Conservation (phyloP, 202 grass and related monocot genomes). For the Saccharum hybrid region DNA sequence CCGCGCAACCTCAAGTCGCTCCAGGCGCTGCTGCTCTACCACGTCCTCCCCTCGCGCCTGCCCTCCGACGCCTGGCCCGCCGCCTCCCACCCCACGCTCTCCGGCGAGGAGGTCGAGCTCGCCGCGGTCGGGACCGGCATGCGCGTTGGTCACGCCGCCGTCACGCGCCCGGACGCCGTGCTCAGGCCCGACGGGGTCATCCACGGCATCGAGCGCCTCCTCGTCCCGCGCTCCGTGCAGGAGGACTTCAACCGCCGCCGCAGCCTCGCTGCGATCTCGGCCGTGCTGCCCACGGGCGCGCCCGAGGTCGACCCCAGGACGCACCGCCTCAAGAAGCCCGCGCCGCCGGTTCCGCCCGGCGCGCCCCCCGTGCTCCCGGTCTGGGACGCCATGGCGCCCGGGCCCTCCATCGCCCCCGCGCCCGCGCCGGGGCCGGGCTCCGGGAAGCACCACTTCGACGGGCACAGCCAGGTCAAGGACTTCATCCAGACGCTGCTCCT, state of each 20-base stretch:
- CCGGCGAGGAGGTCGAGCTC: slow-evolving; percentile 72
- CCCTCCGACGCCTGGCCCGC: slow-evolving; percentile 40
- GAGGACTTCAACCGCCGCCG: slow-evolving; percentile 83
- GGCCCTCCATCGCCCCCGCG: slow-evolving; percentile 61
- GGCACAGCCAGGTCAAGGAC: slow-evolving; percentile 81
- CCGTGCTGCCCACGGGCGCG: slow-evolving; percentile 70
- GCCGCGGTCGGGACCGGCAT: not conserved
- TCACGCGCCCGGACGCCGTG: slow-evolving; percentile 68
- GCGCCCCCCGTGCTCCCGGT: slow-evolving; percentile 65
- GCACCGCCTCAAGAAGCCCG: slow-evolving; percentile 87
- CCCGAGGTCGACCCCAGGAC: slow-evolving; percentile 77
- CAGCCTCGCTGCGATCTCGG: slow-evolving; percentile 75
- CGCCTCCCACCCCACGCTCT: slow-evolving; percentile 54
- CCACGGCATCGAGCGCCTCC: slow-evolving; percentile 81
- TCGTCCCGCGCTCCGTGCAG: slow-evolving; percentile 75
- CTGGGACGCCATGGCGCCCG: slow-evolving; percentile 79
- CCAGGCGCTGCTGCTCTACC: slow-evolving; percentile 78
- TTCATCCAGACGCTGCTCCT: slow-evolving; percentile 84
- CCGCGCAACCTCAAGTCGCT: slow-evolving; percentile 77
- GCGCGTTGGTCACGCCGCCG: slow-evolving; percentile 46
- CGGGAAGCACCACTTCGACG: slow-evolving; percentile 71
- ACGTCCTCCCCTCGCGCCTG: slow-evolving; percentile 64
- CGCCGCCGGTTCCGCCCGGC: slow-evolving; percentile 57
- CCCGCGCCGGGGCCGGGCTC: slow-evolving; percentile 48
- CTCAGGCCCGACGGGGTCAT: slow-evolving; percentile 71